Evolutionary conservation across 352 stramenopile species (phyloP), one percentile per base, ranked within the genome.

Genomic region (Globisporangium rhizosaccharum): DNA sequence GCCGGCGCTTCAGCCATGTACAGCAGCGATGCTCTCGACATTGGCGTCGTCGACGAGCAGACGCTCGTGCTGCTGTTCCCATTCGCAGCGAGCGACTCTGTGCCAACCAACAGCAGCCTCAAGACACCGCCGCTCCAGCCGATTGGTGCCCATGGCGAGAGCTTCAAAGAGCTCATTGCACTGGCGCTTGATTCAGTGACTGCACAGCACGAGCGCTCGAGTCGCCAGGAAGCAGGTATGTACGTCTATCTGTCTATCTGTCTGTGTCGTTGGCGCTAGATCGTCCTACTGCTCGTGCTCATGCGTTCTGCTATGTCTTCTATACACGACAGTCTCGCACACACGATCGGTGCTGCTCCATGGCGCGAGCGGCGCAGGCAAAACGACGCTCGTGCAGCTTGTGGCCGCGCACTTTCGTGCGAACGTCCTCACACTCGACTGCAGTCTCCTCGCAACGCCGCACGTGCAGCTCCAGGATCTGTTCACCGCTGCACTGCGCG

Each of bases 371-470:
- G 83, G 85, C 8, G 68, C 81, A 11, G 85, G 85, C 17, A 95
- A 95, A 61, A 88, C 82, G 17, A 88, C 75, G 18, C 56, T 87
- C 36, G 73, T 88, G 5, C 68, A 73, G 7, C 77, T 86, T 25
- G 57, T 87, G 41, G 76, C 81, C 2, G 48, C 68, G 2, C 64
- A 82, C 30, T 39, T 89, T 10, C 23, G 37, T 15, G 83, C 77
- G 1, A 90, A 82, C 48, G 42, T 92, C 26, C 65, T 95, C 18
- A 53, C 76, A 11, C 25, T 92, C n/a, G 85, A 95, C 60, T 71
- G 69, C 33, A 76, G 71, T 3, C 57, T 92, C 18, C 54, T 94
- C 36, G 64, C 75, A 23, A 79, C 73, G 18, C 75, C 76, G 18
- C 75, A 83, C 53, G 61, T 79, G 23, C 70, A 68, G 15, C 61